Evolutionary conservation across 2,329 filamentous ascomycete genomes (phyloP).

Genomic region (Aspergillus persii): DNA sequence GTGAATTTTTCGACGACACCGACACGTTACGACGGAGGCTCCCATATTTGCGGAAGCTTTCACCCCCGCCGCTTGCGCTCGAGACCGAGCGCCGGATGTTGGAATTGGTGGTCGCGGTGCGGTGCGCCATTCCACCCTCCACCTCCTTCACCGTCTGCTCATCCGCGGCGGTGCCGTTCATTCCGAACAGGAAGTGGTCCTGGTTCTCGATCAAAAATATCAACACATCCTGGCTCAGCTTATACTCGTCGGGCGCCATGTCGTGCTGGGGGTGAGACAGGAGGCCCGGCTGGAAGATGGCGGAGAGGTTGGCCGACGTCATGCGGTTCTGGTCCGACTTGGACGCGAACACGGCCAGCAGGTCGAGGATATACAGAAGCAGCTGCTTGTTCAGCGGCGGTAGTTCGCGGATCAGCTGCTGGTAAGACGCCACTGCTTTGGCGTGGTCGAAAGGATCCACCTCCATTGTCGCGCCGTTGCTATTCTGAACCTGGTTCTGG

Average conservation of each 20-base stretch:
- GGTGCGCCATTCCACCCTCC: slow-evolving; percentile 64
- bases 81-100: slow-evolving; percentile 72
- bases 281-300: slow-evolving; percentile 96
- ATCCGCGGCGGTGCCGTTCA: slow-evolving; percentile 98
- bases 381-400: slow-evolving; percentile 91
- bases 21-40: slow-evolving; percentile 84
- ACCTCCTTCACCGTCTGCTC: slow-evolving; percentile 68
- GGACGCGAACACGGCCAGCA: slow-evolving; percentile 93
- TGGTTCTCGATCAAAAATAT: slow-evolving; percentile 99
- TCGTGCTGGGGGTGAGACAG: slow-evolving; percentile 91
- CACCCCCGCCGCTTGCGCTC: slow-evolving; percentile 82
- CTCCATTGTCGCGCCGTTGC: slow-evolving; percentile 60
- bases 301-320: slow-evolving; percentile 89
- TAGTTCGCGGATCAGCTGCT: slow-evolving; percentile 86
- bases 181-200: slow-evolving; percentile 96
- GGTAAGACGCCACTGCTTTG: slow-evolving; percentile 77
- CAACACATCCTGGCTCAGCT: slow-evolving; percentile 91
- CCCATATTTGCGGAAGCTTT: slow-evolving; percentile 76
- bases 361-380: slow-evolving; percentile 89
- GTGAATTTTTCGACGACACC: slow-evolving; percentile 83
- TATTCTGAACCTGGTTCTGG: slow-evolving; percentile 67
- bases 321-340: slow-evolving; percentile 97
- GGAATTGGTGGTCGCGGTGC: slow-evolving; percentile 48
- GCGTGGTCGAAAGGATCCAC: slow-evolving; percentile 71
- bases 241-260: slow-evolving; percentile 93